phyloP scores from a whole-genome alignment of 2,329 filamentous ascomycete species.

The Nemania sp. region DNA sequence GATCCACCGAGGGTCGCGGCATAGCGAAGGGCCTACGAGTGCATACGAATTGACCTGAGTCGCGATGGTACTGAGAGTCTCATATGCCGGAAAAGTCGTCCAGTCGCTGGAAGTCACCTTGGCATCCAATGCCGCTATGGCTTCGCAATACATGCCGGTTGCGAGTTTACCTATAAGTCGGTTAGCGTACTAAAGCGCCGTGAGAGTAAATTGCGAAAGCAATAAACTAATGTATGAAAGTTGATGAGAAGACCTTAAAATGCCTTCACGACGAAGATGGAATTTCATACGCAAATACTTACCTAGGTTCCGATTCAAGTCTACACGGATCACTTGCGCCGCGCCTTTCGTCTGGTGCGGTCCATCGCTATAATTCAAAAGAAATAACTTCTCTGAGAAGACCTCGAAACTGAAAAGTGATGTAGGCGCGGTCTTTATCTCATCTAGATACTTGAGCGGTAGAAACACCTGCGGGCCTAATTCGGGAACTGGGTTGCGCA shows the following conservation, averaged over 20 bases:
- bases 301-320: not conserved
- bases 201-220: not conserved
- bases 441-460: slow-evolving; percentile 22
- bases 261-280: too few relatives aligned
- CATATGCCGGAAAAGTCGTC: not conserved
- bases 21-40: not conserved
- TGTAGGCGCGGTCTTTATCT: slow-evolving; percentile 21
- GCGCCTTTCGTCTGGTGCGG: not conserved
- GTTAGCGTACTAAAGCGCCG: too few relatives aligned
- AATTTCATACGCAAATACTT: too few relatives aligned
- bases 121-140: not conserved
- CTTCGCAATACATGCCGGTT: not conserved
- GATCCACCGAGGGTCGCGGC: not conserved
- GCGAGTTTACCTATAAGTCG: not conserved
- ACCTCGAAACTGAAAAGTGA: slow-evolving; percentile 17
- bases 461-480: slow-evolving; percentile 18
- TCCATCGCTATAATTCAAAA: slow-evolving; percentile 7
- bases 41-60: not conserved
- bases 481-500: slow-evolving; percentile 17
- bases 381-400: slow-evolving; percentile 19
- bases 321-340: not conserved
- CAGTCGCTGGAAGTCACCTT: not conserved
- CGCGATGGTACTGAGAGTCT: not conserved
- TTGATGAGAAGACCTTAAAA: too few relatives aligned
- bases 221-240: not conserved